Evolutionary conservation across 2,329 filamentous ascomycete species (phyloP).

Genomic region (Periglandula ipomoeae): DNA sequence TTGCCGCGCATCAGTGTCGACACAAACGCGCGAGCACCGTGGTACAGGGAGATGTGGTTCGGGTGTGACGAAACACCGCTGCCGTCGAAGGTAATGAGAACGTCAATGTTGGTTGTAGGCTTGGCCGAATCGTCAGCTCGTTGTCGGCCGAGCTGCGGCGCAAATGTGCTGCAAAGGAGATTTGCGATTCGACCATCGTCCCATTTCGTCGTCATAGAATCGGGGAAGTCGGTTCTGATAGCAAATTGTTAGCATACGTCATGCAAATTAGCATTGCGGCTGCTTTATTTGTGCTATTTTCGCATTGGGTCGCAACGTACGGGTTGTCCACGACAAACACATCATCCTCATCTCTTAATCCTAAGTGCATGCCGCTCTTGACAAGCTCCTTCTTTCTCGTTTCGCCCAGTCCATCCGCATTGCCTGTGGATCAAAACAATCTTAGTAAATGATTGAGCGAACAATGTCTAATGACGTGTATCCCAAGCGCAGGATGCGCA

Average conservation of each 20-base stretch:
- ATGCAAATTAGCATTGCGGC: too few relatives aligned
- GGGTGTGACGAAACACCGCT: slow-evolving; percentile 77
- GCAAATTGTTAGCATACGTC: neutral
- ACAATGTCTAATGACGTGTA: too few relatives aligned
- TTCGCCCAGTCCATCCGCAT: slow-evolving; percentile 80
- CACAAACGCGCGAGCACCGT: slow-evolving; percentile 70
- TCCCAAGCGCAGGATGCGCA: neutral
- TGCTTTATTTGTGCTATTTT: neutral
- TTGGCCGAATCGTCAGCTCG: slow-evolving; percentile 21
- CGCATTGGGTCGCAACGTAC: slow-evolving; percentile 29
- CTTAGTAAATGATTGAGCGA: too few relatives aligned
- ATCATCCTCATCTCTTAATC: slow-evolving; percentile 65
- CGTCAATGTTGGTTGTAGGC: slow-evolving; percentile 56
- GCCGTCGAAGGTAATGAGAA: slow-evolving; percentile 84
- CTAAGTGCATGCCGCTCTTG: slow-evolving; percentile 69
- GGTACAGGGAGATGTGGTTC: slow-evolving; percentile 85
- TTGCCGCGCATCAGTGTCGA: slow-evolving; percentile 53
- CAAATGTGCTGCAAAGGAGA: slow-evolving; percentile 65
- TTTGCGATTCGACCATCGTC: slow-evolving; percentile 58
- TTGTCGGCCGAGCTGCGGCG: slow-evolving; percentile 46
- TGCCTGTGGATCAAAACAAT: slow-evolving; percentile 41
- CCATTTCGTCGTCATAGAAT: slow-evolving; percentile 81
- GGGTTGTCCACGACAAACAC: slow-evolving; percentile 77
- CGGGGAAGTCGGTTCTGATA: slow-evolving; percentile 58
- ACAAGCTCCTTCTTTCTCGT: slow-evolving; percentile 75